These are phyloP conservation scores for Pyracantha coccinea DNA, from an alignment of 331 rosid genomes.

Conservation along the genomic window DNA sequence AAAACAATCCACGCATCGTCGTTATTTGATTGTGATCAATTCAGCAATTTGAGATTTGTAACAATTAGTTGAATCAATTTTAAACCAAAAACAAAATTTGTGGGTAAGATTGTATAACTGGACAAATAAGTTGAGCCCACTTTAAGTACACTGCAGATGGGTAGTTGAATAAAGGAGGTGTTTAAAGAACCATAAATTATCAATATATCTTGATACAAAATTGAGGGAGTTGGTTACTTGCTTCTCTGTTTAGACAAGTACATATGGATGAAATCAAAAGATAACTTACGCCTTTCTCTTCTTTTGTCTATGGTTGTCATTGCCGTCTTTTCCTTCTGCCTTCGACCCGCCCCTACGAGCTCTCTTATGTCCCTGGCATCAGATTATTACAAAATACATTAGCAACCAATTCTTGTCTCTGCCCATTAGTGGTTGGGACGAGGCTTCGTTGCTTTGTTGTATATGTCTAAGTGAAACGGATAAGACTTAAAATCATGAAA, in stretches of 20 bases:
- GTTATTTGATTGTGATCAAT: no score
- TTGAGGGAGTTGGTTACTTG: neutral
- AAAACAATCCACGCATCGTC: no score
- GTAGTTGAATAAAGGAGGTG: no score
- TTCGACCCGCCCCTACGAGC: conserved; percentile 27
- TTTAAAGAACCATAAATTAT: neutral
- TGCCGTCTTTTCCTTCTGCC: conserved; percentile 28
- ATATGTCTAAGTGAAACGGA: neutral
- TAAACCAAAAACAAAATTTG: no score
- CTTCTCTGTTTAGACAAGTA: neutral
- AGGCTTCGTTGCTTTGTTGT: neutral
- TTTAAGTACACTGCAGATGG: no score
- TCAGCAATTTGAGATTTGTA: no score
- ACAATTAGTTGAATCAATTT: no score
- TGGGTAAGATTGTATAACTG: no score
- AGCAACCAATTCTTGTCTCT: neutral
- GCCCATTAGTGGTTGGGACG: neutral
- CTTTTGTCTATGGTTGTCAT: conserved; percentile 27
- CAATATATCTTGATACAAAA: neutral
- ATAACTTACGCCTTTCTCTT: conserved; percentile 35
- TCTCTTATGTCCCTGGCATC: conserved; percentile 47
- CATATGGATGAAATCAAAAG: neutral
- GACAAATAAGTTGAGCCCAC: no score
- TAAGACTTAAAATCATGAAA: neutral
- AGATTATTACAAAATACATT: conserved; percentile 9